Evolutionary conservation across 163 green algal genomes (phyloP).

Genomic region (Scenedesmus sp.): DNA sequence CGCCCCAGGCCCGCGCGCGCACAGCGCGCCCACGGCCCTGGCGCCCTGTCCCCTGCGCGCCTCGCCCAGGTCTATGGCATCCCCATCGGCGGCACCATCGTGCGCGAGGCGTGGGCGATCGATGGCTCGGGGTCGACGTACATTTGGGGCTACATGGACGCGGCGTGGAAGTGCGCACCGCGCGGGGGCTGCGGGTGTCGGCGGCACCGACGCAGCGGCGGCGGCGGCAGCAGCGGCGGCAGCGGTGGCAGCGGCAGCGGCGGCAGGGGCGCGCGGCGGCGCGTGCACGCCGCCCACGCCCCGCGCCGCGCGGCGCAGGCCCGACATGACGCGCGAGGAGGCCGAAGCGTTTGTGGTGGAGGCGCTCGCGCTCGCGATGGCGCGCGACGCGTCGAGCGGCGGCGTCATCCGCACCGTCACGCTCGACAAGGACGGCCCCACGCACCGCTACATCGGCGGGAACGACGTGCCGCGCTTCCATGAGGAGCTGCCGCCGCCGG

Average conservation of each 20-base stretch:
- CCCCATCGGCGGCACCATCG: constrained; percentile 90
- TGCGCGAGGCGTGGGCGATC: constrained; percentile 84
- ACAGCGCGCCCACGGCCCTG: too few species aligned
- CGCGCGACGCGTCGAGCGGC: constrained; percentile 67
- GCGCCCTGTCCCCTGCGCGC: not conserved
- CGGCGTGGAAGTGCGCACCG: constrained; percentile 84
- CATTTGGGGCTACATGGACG: constrained; percentile 93
- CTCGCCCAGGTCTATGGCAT: constrained; percentile 78
- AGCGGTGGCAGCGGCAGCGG: not conserved
- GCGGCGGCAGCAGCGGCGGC: not conserved
- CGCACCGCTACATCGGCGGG: constrained; percentile 32
- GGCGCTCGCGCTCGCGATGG: constrained; percentile 91
- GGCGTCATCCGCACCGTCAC: constrained; percentile 48
- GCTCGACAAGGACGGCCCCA: constrained; percentile 35
- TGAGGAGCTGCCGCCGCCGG: constrained; percentile 38
- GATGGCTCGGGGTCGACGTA: constrained; percentile 93
- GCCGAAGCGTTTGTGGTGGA: constrained; percentile 81
- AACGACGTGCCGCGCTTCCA: constrained; percentile 43
- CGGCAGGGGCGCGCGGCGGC: not conserved
- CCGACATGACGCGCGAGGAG: constrained; percentile 85
- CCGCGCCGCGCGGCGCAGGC: constrained; percentile 54
- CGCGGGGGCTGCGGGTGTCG: too few species aligned
- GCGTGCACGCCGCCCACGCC: not conserved
- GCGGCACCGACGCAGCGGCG: constrained; percentile 78
- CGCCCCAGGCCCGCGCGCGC: not conserved